A percentile compares a stretch with the other conserved stretches of the same genome.
phyloP scores from a whole-genome alignment of 2,329 filamentous ascomycete species.

The Aaosphaeria pasadenensis region DNA sequence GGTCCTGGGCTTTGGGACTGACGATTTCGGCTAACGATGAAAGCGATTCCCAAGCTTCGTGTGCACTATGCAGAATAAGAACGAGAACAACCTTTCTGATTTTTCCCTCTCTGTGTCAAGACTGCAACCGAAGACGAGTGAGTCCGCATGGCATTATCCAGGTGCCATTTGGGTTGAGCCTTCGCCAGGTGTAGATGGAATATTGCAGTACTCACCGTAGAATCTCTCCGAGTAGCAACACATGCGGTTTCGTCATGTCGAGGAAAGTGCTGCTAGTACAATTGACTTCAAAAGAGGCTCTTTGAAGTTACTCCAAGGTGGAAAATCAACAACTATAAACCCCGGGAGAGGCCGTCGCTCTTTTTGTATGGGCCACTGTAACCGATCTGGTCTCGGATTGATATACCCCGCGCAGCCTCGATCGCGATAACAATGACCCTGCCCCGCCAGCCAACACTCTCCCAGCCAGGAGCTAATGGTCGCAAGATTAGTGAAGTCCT shows the following conservation, averaged over 20 bases:
- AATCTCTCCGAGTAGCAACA: slow-evolving; percentile 62
- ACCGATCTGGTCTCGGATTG: slow-evolving; percentile 6
- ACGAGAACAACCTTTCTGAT: too few relatives aligned
- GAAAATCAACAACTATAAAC: too few relatives aligned
- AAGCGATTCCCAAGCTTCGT: slow-evolving; percentile 62
- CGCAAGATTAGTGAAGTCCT: neutral
- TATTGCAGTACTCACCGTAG: slow-evolving; percentile 53
- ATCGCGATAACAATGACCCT: neutral
- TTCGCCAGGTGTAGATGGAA: too few relatives aligned
- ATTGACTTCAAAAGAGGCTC: too few relatives aligned
- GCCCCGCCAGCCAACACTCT: slow-evolving; percentile 5
- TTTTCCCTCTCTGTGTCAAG: too few relatives aligned
- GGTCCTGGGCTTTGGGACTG: slow-evolving; percentile 57
- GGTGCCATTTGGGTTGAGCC: too few relatives aligned
- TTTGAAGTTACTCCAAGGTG: too few relatives aligned
- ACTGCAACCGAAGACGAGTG: too few relatives aligned
- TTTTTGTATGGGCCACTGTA: slow-evolving; percentile 1
- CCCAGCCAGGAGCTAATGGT: neutral
- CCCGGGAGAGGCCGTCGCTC: slow-evolving; percentile 1
- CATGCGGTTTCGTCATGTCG: slow-evolving; percentile 51
- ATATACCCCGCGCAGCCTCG: slow-evolving; percentile 10
- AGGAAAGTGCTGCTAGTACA: neutral
- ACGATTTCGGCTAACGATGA: slow-evolving; percentile 63
- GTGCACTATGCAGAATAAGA: slow-evolving; percentile 50
- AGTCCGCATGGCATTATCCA: too few relatives aligned